Conservation (phyloP, 345 rosid genomes). For the Eucalyptus marginata region DNA sequence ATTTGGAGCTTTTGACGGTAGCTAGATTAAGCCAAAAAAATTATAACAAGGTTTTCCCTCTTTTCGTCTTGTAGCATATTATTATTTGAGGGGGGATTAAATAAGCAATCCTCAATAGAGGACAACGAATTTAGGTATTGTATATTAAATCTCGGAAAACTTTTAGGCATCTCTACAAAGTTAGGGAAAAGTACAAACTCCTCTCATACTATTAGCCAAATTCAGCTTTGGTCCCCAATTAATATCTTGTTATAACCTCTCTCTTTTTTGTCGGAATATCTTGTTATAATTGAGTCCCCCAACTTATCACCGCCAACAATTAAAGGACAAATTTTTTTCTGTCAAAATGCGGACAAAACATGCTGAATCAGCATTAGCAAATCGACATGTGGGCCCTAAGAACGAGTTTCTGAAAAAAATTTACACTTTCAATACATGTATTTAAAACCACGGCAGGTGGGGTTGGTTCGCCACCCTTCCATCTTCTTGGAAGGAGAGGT, state of each 20-base stretch:
- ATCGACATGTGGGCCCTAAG: neutral
- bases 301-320: neutral
- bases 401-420: neutral
- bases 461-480: too few relatives aligned
- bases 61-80: neutral
- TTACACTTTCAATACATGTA: neutral
- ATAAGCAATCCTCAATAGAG: neutral
- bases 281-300: neutral
- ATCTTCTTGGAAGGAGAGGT: too few relatives aligned
- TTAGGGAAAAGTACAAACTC: neutral
- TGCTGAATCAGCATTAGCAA: neutral
- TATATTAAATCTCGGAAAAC: neutral
- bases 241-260: neutral
- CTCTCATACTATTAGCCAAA: neutral
- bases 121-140: neutral
- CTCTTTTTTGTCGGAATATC: neutral
- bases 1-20: too few relatives aligned
- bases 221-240: neutral
- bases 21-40: too few relatives aligned
- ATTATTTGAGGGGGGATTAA: neutral
- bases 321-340: neutral
- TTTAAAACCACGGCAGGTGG: too few relatives aligned
- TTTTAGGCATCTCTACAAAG: neutral
- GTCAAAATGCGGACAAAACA: neutral
- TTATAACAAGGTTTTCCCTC: too few relatives aligned